These are phyloP conservation scores for Phalaenopsis aphrodite DNA, from an alignment of 106 monocot genomes.

Conservation along the genomic window DNA sequence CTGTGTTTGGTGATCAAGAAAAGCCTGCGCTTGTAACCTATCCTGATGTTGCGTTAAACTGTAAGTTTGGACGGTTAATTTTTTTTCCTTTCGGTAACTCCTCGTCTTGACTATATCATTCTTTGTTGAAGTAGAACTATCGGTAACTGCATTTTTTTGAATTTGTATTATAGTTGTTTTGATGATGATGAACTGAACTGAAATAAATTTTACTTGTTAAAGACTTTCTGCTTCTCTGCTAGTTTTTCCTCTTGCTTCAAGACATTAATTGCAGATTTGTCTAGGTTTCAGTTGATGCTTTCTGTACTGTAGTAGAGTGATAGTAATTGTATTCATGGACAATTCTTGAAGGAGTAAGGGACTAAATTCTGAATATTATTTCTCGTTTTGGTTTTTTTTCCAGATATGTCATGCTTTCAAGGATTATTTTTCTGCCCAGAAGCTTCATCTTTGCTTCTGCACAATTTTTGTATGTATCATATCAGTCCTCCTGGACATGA, in stretches of 20 bases:
- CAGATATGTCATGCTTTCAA: slow-evolving; percentile 93
- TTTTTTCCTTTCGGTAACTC: not conserved
- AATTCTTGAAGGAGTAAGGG: not conserved
- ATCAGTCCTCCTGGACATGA: slow-evolving; percentile 83
- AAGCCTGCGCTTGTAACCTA: slow-evolving; percentile 90
- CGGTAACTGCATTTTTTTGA: no score
- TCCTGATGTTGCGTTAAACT: slow-evolving; percentile 73
- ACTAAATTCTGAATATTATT: not conserved
- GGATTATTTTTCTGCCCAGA: slow-evolving; percentile 77
- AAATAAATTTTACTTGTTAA: not conserved
- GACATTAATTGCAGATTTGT: not conserved
- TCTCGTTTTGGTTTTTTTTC: not conserved
- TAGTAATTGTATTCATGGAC: not conserved
- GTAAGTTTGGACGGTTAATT: slow-evolving; percentile 28
- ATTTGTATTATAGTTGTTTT: not conserved
- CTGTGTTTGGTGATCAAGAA: slow-evolving; percentile 70
- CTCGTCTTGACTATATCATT: not conserved
- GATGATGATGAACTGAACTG: not conserved
- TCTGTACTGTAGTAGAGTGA: not conserved
- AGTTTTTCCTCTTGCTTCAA: not conserved
- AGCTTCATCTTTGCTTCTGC: slow-evolving; percentile 62
- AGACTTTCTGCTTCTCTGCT: not conserved
- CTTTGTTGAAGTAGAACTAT: not conserved
- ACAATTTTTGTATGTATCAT: slow-evolving; percentile 87
- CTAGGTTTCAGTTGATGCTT: no score